phyloP scores from a whole-genome alignment of 176 grass and related monocot genomes.

The Tuctoria greenei region DNA sequence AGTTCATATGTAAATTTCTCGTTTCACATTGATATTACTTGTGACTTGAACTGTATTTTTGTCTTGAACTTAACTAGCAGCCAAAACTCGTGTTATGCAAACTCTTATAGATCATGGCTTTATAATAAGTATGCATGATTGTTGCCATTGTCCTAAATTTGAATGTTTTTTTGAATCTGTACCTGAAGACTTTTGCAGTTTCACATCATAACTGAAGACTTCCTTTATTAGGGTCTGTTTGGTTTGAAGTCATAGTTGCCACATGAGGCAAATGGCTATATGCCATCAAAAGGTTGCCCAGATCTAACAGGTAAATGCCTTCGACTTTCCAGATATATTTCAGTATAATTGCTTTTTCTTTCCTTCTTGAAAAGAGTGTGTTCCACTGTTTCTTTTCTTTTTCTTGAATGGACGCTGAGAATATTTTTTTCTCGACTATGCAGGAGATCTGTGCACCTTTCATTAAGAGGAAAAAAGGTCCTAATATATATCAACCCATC shows the following conservation, averaged over 20 bases:
- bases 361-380: background rate
- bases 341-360: background rate
- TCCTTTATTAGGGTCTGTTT: no score
- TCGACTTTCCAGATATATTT: background rate
- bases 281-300: no score
- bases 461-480: no score
- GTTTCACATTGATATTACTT: constrained; percentile 30
- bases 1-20: constrained; percentile 7
- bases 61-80: background rate
- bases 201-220: constrained; percentile 49
- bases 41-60: background rate
- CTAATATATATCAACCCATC: no score
- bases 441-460: no score
- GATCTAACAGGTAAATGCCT: background rate
- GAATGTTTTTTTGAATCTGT: background rate
- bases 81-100: background rate
- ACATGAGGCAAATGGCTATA: background rate
- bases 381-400: background rate
- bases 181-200: background rate
- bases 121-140: background rate
- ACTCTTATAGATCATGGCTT: background rate
- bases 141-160: constrained; percentile 1
- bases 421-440: no score
- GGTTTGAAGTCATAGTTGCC: no score
- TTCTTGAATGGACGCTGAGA: no score